Conservation (phyloP, 345 rosid species). For the Microthlaspi erraticum region DNA sequence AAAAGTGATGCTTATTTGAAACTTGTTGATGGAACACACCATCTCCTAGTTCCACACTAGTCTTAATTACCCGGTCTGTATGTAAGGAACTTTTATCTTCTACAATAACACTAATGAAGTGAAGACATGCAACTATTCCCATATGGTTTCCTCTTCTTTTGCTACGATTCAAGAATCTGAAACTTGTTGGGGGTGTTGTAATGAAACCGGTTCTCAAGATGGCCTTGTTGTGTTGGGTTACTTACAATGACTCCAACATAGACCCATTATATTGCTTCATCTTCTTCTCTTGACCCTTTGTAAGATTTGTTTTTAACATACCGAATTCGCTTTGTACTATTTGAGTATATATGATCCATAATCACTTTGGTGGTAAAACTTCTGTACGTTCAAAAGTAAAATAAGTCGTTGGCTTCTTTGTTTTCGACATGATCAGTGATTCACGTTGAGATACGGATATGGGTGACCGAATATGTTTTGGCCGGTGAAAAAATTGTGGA, state of each 20-base stretch:
- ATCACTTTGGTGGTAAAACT: neutral
- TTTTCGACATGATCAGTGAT: slow-evolving; percentile 17
- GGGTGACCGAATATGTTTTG: slow-evolving; percentile 35
- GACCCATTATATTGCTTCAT: neutral
- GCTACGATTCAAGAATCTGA: neutral
- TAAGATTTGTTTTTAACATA: neutral
- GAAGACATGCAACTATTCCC: neutral
- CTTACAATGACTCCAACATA: slow-evolving; percentile 1
- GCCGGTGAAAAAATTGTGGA: slow-evolving; percentile 44
- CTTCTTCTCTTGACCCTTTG: neutral
- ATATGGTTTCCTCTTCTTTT: neutral
- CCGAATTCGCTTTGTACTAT: neutral
- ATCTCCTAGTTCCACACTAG: neutral
- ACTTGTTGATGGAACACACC: neutral
- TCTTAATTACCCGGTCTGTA: too few species aligned
- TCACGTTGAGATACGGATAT: slow-evolving; percentile 27
- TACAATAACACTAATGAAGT: neutral
- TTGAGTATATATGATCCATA: neutral
- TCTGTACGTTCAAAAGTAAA: neutral
- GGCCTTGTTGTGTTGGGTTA: neutral
- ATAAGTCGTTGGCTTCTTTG: neutral
- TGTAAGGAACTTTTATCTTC: too few species aligned
- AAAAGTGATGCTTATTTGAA: neutral
- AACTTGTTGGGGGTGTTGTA: neutral
- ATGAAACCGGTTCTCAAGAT: neutral